These are phyloP conservation scores for Coemansia sp. DNA, from an alignment of 192 early-diverging fungal genomes.

Conservation along the genomic window DNA sequence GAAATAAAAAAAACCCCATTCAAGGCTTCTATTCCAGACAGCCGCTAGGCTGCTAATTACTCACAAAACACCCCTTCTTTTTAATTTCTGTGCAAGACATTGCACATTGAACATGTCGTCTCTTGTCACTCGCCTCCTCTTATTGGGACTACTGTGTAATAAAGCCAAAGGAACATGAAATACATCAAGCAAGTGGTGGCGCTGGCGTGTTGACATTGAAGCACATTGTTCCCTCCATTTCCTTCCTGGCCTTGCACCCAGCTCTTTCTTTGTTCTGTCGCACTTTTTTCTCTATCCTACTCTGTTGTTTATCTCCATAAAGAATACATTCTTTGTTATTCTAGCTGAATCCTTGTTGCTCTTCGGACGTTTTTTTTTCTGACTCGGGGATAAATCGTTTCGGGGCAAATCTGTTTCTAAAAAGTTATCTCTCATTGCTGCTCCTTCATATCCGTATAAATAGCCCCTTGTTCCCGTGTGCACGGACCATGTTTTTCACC, in stretches of 20 bases:
- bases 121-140: not conserved
- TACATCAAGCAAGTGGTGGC: not conserved
- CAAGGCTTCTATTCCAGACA: not conserved
- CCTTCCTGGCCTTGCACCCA: not conserved
- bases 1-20: not conserved
- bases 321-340: not conserved
- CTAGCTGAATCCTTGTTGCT: not conserved
- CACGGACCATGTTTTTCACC: constrained; percentile 25
- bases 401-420: not conserved
- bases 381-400: not conserved
- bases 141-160: not conserved
- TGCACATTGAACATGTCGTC: not conserved
- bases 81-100: not conserved
- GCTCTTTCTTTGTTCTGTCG: not conserved
- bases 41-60: not conserved
- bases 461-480: not conserved
- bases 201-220: constrained; percentile 5
- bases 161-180: not conserved
- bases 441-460: constrained; percentile 3
- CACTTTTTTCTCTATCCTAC: not conserved
- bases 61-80: not conserved
- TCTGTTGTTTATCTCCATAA: not conserved
- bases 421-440: not conserved
- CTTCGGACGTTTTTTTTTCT: constrained; percentile 1
- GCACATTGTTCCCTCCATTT: not conserved